Base-by-base conservation (phyloP, 805 yeast genomes). In the Starmerella gropengiesseri region DNA sequence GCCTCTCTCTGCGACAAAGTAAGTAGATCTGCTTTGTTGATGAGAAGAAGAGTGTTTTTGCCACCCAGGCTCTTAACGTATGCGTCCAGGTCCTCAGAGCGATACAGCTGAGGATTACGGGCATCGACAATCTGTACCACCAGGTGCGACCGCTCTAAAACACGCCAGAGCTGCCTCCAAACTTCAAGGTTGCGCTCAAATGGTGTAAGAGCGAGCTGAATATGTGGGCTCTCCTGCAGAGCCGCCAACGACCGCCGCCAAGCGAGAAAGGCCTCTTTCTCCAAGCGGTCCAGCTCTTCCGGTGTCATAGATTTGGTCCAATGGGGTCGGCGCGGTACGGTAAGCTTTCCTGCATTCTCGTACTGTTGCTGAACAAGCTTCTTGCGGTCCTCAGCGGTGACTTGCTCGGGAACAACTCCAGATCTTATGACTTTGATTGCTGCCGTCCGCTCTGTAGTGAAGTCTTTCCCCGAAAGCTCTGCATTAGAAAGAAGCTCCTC, bases 111-210 rank as follows among this genome's bases (percentile, higher is more conserved):
- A 5, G 98, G 98, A 59, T 84, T 86, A 64, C 98, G 74, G 11
- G 96, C 97, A 66, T 91, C 98, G 22, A 91, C 97, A 66, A 91
- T 91, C 61, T 91, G 98, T 5, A 91, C 96, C 30, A 91, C 76
- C 55, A 91, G 69, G 61, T 89, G 95, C 19, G 91, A 83, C 58
- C 97, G 75, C 62, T 91, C 98, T 19, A 86, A 82, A 33, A 91
- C 98, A 65, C 98, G 75, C 98, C 98, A 91, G 51, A 91, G 68
- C 64, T 91, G 98, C 59, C 91, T 78, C 98, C 98, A 91, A 45
- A 91, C 96, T 69, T 89, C 95, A 50, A 91, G 69, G 60, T 91
- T 91, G 67, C 98, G 77, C 67, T 91, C 98, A 59, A 89, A 91
- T 4, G 98, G 98, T 0, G 98, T 91, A 22, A 49, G 28, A 2